Evolutionary conservation across 176 grass and related monocot genomes (phyloP), one percentile per base, ranked within the genome.

Genomic region (Musa beccarii): DNA sequence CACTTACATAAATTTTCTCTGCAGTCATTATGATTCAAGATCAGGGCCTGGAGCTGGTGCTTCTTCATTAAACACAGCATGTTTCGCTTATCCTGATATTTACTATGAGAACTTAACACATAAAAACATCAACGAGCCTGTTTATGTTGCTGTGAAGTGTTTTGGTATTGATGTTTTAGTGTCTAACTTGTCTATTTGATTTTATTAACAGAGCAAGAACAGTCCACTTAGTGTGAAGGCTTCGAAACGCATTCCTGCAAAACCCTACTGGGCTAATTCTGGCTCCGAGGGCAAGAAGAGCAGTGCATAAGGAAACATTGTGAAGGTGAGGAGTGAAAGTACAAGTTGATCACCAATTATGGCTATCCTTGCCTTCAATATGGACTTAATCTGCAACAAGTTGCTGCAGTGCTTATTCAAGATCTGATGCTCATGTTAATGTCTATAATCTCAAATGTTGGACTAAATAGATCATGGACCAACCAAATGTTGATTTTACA

Each of bases 171-270:
- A 34, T 15, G 63, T 24, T 21, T 72, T 68, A 68, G 9, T 20
- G 1, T 26, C 19, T 74, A 51, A 69, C 53, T 49, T 34, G 7
- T 59, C 22, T 2, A 8, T 73, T 55, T 73, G 59, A 14, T 52
- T 65, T 77, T 11, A 26, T 65, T 2, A 59, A 83, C 85, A 87
- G 85, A 87, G 81, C 52, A 83, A 74, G 68, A 83, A 88, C 76
- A 88, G 72, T 25, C 64, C 81, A 49, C 79, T 80, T 4, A 63
- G 28, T 22, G 86, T 88, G 59, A 80, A 84, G 86, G 77, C 81
- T 28, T 49, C 72, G 5, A 84, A 69, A 68, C 77, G 72, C 49
- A 78, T 76, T 25, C 78, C 86, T 20, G 86, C 86, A 1, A 77
- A 59, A 19, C 65, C 55, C 2, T 53, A 14, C 19, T 73, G 21